These are phyloP conservation scores for Rhodotorula sp. DNA, from an alignment of 1,284 basidiomycete genomes.

Conservation along the genomic window DNA sequence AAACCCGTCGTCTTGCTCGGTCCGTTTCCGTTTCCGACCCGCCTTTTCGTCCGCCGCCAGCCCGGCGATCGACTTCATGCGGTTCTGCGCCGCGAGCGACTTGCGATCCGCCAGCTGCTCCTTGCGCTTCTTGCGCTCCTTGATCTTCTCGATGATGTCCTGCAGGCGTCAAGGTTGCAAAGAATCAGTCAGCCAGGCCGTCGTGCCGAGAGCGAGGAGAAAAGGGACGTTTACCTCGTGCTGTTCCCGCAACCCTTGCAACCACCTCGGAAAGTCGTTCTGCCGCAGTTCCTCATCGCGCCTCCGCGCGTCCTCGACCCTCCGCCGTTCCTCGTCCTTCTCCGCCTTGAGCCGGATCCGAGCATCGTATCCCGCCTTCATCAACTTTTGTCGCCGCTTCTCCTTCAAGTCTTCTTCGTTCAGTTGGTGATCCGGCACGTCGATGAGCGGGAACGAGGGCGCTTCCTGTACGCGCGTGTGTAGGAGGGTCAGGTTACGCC, in stretches of 20 bases:
- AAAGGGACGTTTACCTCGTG: constrained; percentile 63
- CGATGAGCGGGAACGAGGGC: constrained; percentile 79
- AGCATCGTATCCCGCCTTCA: constrained; percentile 95
- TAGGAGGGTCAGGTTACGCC: neutral
- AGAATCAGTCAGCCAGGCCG: too few species aligned
- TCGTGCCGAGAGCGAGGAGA: too few species aligned
- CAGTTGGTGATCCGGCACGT: constrained; percentile 87
- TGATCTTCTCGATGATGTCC: constrained; percentile 79
- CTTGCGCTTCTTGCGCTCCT: constrained; percentile 75
- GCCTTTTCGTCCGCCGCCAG: constrained; percentile 78
- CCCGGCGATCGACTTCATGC: constrained; percentile 96
- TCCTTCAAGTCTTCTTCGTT: constrained; percentile 93
- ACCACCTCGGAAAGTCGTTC: constrained; percentile 70
- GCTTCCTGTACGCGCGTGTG: constrained; percentile 64
- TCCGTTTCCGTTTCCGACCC: constrained; percentile 57
- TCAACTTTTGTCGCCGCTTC: constrained; percentile 86
- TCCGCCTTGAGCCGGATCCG: constrained; percentile 80
- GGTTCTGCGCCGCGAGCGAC: constrained; percentile 88
- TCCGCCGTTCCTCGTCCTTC: constrained; percentile 78
- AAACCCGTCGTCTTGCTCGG: constrained; percentile 82
- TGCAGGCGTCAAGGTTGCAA: constrained; percentile 47
- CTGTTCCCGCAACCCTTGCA: constrained; percentile 65
- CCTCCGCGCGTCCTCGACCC: constrained; percentile 58
- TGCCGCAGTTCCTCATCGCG: constrained; percentile 77
- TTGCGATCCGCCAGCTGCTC: constrained; percentile 87